Percentiles rank a stretch among this genome's conserved stretches.
These are phyloP conservation scores for Penicillium crustosum DNA, from an alignment of 2,329 filamentous ascomycete species.

Conservation along the genomic window DNA sequence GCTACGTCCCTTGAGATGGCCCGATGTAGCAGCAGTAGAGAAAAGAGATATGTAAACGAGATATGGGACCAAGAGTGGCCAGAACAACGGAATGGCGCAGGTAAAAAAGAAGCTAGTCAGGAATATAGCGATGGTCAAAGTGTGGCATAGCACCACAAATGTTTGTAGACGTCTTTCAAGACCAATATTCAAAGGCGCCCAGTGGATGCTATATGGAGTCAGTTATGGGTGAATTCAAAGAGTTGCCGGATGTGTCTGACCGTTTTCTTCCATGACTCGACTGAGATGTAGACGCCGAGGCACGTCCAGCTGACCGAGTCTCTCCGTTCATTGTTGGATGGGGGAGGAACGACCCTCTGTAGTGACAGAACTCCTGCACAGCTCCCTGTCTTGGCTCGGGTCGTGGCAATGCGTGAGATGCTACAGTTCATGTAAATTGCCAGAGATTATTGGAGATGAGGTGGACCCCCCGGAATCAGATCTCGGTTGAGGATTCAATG, in stretches of 20 bases:
- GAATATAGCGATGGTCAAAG: slow-evolving; percentile 66
- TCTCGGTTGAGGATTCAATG: background rate
- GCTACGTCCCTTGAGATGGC: slow-evolving; percentile 71
- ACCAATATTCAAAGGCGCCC: slow-evolving; percentile 76
- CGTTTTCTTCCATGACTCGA: slow-evolving; percentile 3
- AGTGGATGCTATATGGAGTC: slow-evolving; percentile 63
- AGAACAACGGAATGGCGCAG: slow-evolving; percentile 86
- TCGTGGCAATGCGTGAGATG: background rate
- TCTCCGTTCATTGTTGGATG: slow-evolving; percentile 6
- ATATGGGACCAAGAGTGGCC: slow-evolving; percentile 77
- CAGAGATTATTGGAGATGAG: background rate
- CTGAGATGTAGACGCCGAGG: slow-evolving; percentile 1
- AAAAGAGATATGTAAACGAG: slow-evolving; percentile 74
- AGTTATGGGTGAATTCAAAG: background rate
- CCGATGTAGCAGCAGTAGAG: slow-evolving; percentile 74
- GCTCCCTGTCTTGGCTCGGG: background rate
- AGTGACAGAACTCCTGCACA: background rate
- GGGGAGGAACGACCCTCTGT: background rate
- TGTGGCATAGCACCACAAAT: slow-evolving; percentile 72
- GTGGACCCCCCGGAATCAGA: background rate
- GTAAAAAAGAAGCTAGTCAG: slow-evolving; percentile 85
- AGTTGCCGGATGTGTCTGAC: background rate
- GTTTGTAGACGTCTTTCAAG: slow-evolving; percentile 73
- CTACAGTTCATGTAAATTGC: background rate
- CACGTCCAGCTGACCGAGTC: background rate